Evolutionary conservation across 139 green algal species (phyloP).

Genomic region (Chlamydomonas incerta): DNA sequence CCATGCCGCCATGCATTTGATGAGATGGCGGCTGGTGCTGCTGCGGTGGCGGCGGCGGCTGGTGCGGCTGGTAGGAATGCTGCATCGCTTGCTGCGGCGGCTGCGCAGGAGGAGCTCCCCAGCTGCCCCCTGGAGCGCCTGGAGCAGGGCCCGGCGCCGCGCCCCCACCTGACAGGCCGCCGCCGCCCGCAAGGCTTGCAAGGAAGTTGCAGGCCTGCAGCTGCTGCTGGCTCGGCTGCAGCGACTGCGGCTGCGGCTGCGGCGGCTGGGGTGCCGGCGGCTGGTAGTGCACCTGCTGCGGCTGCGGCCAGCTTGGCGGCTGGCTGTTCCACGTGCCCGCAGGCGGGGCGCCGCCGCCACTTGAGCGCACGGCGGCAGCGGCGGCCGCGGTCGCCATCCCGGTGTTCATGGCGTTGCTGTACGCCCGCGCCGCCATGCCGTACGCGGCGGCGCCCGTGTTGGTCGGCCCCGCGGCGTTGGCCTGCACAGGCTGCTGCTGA

Average conservation of each 20-base stretch:
- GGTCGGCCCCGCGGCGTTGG: too few species aligned
- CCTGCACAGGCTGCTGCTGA: neutral
- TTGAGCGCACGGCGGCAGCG: too few species aligned
- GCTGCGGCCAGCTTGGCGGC: too few species aligned
- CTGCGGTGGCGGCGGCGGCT: neutral
- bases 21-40: conserved; percentile 5
- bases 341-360: too few species aligned
- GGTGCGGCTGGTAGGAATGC: neutral
- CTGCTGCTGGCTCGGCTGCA: neutral
- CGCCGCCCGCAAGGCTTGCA: neutral
- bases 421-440: too few species aligned
- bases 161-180: neutral
- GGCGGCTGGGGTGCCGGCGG: too few species aligned
- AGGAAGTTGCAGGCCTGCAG: neutral
- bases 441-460: too few species aligned
- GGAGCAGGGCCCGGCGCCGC: neutral
- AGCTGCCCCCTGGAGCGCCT: neutral
- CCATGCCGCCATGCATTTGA: neutral
- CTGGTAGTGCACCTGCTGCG: too few species aligned
- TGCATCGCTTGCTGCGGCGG: too few species aligned
- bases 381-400: too few species aligned
- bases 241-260: neutral
- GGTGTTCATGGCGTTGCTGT: too few species aligned
- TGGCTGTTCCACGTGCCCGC: too few species aligned
- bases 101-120: neutral